A percentile compares a stretch with the other conserved stretches of the same genome.
phyloP scores from a whole-genome alignment of 805 yeast species.

The Saccharomycopsis fibuligera region DNA sequence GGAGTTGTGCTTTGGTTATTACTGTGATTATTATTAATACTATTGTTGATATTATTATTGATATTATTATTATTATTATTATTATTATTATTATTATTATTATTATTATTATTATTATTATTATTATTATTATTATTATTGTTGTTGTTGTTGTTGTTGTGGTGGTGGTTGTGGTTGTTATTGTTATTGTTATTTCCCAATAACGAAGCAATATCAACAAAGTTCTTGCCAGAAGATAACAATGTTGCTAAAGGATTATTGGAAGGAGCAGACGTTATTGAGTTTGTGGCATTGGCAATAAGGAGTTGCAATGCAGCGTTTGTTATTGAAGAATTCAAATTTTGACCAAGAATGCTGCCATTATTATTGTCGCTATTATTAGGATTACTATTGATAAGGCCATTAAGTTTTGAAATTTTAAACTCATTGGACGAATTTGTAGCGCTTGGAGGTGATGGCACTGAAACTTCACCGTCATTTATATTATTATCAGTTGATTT shows the following conservation, averaged over 20 bases:
- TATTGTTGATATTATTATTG: neutral
- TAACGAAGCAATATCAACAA: neutral
- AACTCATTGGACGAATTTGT: too few relatives aligned
- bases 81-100: neutral
- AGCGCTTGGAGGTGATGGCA: neutral
- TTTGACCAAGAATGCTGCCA: neutral
- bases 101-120: neutral
- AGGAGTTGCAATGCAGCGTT: slow-evolving; percentile 18
- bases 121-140: neutral
- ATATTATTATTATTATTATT: neutral
- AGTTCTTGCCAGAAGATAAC: slow-evolving; percentile 2
- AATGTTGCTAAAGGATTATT: slow-evolving; percentile 2
- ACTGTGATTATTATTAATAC: neutral
- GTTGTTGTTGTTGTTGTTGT: neutral
- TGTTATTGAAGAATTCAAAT: slow-evolving; percentile 1
- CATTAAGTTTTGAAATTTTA: too few relatives aligned
- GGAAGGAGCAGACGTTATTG: slow-evolving; percentile 1
- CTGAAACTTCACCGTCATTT: neutral
- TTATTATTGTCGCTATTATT: neutral
- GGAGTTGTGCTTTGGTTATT: too few relatives aligned
- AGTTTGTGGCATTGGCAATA: slow-evolving; percentile 18
- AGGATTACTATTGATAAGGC: neutral
- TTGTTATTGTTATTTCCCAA: neutral
- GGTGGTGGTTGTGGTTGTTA: neutral
- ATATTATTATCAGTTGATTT: neutral